Base-by-base conservation (phyloP, 2,329 filamentous ascomycete species). In the Thermomyces lanuginosus region DNA sequence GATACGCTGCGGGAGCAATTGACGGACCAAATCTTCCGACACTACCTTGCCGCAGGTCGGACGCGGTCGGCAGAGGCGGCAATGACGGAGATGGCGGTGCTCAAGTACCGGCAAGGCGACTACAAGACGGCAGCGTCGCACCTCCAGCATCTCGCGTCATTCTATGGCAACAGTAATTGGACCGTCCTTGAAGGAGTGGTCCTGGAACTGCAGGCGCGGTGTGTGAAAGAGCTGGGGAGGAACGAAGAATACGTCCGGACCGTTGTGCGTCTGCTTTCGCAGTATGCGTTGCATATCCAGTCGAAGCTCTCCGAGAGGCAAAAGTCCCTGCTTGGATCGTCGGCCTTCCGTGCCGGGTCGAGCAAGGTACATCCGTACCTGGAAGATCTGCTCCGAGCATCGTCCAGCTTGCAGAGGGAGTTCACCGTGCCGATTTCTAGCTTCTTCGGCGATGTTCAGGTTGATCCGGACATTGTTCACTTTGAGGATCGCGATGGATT, bases 141-240 rank as follows among this genome's bases (percentile, higher is more conserved):
- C 43, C 89, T 98, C 42, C 69, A 76, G 41, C 66, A 73, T 23
- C 72, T 89, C 22, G 76, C 79, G 1, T 74, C 76, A 0, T 78
- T 80, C 35, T 92, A 89, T 40, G 76, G 76, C 0, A 71, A 76
- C 30, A 72, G 68, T 30, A 69, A 74, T 23, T 95, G 89, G 84
- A 72, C 67, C 28, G 59, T 75, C 1, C 61, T 92, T 8, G 83
- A 95, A 45, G 60, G 82, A 3, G 76, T 76, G 1, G 79, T 92
- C 66, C 64, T 95, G 4, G 69, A 80, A 36, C 76, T 93, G 64
- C 89, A 93, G 46, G 70, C 79, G 1, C 67, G 69, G 25, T 95
- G 84, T 48, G 63, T 98, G 15, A 76, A 78, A 37, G 67, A 80
- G 39, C 64, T 92, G 15, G 63, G 76, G 25, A 70, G 72, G 8